These are phyloP conservation scores for Rhynchospora tenuis DNA, from an alignment of 176 grass and related monocot species.

Conservation along the genomic window DNA sequence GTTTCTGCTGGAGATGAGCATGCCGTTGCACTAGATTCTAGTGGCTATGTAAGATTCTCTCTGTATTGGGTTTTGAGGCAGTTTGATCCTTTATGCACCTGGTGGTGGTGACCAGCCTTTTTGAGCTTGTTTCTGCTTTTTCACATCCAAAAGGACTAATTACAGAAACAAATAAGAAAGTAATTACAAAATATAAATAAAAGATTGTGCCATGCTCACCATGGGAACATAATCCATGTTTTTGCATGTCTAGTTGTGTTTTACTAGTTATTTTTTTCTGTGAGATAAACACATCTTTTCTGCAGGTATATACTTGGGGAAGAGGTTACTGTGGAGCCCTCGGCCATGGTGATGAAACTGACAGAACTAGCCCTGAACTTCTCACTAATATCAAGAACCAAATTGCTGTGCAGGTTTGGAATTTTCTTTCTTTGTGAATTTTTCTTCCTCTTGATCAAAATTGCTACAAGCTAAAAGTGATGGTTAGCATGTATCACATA, in stretches of 20 bases:
- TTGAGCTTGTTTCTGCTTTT: background rate
- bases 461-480: background rate
- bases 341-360: conserved; percentile 96
- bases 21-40: conserved; percentile 89
- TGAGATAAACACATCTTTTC: conserved; percentile 9
- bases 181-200: background rate
- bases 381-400: conserved; percentile 59
- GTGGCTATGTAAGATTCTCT: conserved; percentile 58
- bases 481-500: background rate
- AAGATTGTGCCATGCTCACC: background rate
- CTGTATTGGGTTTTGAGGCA: background rate
- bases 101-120: background rate
- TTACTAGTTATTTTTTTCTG: background rate
- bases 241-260: background rate
- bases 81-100: background rate
- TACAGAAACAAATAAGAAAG: background rate
- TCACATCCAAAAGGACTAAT: background rate
- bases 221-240: background rate
- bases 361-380: conserved; percentile 86
- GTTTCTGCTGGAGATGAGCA: conserved; percentile 99
- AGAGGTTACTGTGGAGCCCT: conserved; percentile 97
- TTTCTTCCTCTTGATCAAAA: conserved; percentile 15
- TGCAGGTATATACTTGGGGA: conserved; percentile 98
- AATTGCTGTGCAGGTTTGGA: conserved; percentile 87
- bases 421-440: background rate